These are phyloP conservation scores for Endotrypanum monterogeii DNA, from an alignment of 208 protist genomes.

Conservation along the genomic window DNA sequence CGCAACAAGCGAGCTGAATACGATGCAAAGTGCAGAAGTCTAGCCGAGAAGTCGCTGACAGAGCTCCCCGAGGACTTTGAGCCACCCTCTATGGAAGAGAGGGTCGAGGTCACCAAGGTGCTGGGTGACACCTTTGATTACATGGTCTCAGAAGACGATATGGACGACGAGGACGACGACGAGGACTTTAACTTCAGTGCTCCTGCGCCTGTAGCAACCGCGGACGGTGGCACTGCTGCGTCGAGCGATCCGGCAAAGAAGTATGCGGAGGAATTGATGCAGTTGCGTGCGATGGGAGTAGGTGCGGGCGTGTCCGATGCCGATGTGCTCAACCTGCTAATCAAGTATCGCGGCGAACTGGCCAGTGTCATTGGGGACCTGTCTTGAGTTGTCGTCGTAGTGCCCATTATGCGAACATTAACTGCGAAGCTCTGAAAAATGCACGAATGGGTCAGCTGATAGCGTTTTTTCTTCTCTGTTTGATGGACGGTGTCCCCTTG, in stretches of 20 bases:
- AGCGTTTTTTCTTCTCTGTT: too few species aligned
- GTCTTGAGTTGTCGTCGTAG: constrained; percentile 7
- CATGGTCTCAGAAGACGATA: constrained; percentile 31
- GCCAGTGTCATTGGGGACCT: constrained; percentile 66
- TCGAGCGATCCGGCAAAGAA: constrained; percentile 20
- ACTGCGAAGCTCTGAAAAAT: not conserved
- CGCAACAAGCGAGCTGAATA: constrained; percentile 76
- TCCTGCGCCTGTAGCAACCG: constrained; percentile 1
- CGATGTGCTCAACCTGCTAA: constrained; percentile 63
- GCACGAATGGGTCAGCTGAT: not conserved
- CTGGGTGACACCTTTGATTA: constrained; percentile 34
- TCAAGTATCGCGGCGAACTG: constrained; percentile 71
- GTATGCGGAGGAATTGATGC: constrained; percentile 69
- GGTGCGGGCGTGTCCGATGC: constrained; percentile 57
- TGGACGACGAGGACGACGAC: constrained; percentile 47
- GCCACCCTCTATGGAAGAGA: constrained; percentile 65
- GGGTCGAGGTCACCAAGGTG: constrained; percentile 34
- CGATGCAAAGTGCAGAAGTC: constrained; percentile 50
- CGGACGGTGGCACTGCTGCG: not conserved
- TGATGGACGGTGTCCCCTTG: too few species aligned
- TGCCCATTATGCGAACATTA: not conserved
- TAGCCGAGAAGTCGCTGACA: constrained; percentile 88
- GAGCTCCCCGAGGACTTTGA: constrained; percentile 91
- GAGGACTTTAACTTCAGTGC: constrained; percentile 49
- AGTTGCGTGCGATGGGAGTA: constrained; percentile 75